Evolutionary conservation across 2,329 filamentous ascomycete genomes (phyloP).

Genomic region (Myotisia sp.): DNA sequence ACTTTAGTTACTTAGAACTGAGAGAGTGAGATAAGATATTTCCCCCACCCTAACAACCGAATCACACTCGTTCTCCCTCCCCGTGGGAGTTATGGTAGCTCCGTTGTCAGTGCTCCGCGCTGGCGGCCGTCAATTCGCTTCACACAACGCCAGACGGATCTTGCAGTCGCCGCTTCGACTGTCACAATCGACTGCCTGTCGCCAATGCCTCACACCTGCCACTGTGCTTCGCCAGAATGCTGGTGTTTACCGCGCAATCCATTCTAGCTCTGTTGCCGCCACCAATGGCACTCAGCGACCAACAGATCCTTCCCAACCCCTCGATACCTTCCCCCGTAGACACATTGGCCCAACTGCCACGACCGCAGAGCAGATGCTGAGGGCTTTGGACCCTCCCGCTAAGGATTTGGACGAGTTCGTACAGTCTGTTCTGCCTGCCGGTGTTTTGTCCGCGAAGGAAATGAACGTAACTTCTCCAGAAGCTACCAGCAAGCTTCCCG

Average conservation of each 20-base stretch:
- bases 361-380: conserved; percentile 64
- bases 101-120: conserved; percentile 10
- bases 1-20: too few relatives aligned
- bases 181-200: conserved; percentile 19
- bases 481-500: conserved; percentile 28
- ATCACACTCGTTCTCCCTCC: not conserved
- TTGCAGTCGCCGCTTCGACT: conserved; percentile 10
- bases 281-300: conserved; percentile 42
- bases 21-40: too few relatives aligned
- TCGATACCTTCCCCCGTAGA: conserved; percentile 56
- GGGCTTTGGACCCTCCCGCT: conserved; percentile 58
- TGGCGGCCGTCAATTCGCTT: conserved; percentile 10
- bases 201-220: conserved; percentile 19
- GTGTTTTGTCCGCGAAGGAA: conserved; percentile 56
- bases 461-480: conserved; percentile 42
- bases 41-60: not conserved
- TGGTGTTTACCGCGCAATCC: conserved; percentile 39
- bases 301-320: conserved; percentile 30
- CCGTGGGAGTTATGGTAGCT: conserved; percentile 10
- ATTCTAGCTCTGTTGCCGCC: conserved; percentile 82
- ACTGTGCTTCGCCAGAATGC: conserved; percentile 10
- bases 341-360: conserved; percentile 72
- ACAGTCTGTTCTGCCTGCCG: conserved; percentile 63
- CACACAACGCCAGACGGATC: conserved; percentile 3
- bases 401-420: conserved; percentile 69